Evolutionary conservation across 192 early-diverging fungal genomes (phyloP).

Genomic region (Pilaira anomala): DNA sequence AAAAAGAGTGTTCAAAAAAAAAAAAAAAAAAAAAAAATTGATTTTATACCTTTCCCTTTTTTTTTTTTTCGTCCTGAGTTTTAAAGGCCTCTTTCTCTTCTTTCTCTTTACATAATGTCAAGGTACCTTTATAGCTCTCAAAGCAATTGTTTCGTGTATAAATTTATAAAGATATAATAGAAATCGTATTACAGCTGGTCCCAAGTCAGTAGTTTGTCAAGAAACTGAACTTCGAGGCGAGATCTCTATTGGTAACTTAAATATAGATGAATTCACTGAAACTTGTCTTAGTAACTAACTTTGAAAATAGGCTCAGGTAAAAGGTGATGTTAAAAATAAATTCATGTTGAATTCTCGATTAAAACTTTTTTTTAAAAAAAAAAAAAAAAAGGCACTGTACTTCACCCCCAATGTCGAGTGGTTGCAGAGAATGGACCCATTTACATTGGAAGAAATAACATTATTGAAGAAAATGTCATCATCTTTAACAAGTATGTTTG

Average conservation of each 20-base stretch:
- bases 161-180: not conserved
- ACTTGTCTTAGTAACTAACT: not conserved
- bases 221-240: slow-evolving; percentile 54
- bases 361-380: not conserved
- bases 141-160: not conserved
- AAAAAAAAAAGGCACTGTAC: slow-evolving; percentile 48
- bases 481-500: slow-evolving; percentile 64
- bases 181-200: slow-evolving; percentile 31
- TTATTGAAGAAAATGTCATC: slow-evolving; percentile 69
- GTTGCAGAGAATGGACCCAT: slow-evolving; percentile 65
- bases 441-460: slow-evolving; percentile 67
- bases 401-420: slow-evolving; percentile 73
- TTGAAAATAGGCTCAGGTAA: slow-evolving; percentile 13
- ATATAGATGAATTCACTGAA: not conserved
- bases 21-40: not conserved
- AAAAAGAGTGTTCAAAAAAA: not conserved
- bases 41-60: not conserved
- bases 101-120: slow-evolving; percentile 12
- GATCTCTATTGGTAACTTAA: slow-evolving; percentile 44
- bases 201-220: slow-evolving; percentile 45
- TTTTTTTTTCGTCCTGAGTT: not conserved
- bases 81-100: not conserved
- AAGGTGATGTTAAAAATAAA: not conserved
- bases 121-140: not conserved
- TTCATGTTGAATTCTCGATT: not conserved